These are phyloP conservation scores for Castanea sativa DNA, from an alignment of 306 rosid species.

Conservation along the genomic window DNA sequence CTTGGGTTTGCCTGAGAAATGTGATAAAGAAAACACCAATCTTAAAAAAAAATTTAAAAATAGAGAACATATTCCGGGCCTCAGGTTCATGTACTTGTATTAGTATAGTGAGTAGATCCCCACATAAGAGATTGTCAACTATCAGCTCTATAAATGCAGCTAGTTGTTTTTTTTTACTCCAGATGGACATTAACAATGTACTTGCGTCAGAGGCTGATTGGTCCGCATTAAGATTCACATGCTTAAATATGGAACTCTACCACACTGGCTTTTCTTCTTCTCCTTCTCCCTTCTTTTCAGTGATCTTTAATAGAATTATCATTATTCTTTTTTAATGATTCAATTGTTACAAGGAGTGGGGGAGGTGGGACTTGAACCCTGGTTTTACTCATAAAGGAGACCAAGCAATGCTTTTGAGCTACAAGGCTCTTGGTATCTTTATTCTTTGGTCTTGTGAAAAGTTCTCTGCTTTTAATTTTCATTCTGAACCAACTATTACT, in stretches of 20 bases:
- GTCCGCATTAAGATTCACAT: not conserved
- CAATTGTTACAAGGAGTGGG: too few species aligned
- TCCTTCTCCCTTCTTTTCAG: not conserved
- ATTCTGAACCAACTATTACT: not conserved
- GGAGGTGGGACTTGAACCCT: too few species aligned
- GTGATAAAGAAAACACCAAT: not conserved
- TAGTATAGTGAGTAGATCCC: too few species aligned
- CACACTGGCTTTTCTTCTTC: not conserved
- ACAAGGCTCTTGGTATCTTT: not conserved
- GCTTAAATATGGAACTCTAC: not conserved
- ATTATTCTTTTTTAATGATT: too few species aligned
- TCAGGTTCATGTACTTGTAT: not conserved
- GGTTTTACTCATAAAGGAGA: too few species aligned
- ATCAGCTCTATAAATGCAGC: not conserved
- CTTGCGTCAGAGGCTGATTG: too few species aligned
- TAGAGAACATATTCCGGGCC: not conserved
- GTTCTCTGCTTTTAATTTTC: slow-evolving; percentile 2
- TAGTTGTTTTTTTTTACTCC: not conserved
- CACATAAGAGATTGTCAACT: too few species aligned
- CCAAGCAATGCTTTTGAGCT: too few species aligned
- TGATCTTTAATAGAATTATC: too few species aligned
- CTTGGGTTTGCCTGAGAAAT: not conserved
- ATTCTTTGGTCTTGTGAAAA: slow-evolving; percentile 3
- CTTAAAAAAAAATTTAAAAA: not conserved
- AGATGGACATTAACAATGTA: not conserved